Evolutionary conservation across 1,284 basidiomycete species (phyloP).

Genomic region (Apiotrichum akiyoshidainum): DNA sequence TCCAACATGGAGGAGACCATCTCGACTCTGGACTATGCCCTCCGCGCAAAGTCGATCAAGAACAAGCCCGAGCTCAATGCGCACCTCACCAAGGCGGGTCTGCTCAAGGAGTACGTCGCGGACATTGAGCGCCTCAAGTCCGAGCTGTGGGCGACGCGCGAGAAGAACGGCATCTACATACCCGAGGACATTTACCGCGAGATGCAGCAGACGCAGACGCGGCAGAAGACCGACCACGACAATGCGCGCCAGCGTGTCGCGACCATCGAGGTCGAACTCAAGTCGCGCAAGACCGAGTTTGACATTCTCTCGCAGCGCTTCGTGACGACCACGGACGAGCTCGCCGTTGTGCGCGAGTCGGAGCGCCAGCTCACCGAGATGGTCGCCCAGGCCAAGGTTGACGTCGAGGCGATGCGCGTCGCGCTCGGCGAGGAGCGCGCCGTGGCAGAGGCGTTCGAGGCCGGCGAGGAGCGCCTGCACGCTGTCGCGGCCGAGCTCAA

Average conservation of each 20-base stretch:
- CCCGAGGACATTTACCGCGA: conserved; percentile 84
- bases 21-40: conserved; percentile 95
- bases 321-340: conserved; percentile 68
- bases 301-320: conserved; percentile 78
- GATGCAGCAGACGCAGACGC: conserved; percentile 71
- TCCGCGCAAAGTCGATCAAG: conserved; percentile 90
- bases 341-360: conserved; percentile 55
- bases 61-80: conserved; percentile 96
- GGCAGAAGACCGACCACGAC: conserved; percentile 68
- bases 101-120: conserved; percentile 91
- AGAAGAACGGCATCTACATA: conserved; percentile 93
- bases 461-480: conserved; percentile 69
- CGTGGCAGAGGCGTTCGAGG: conserved; percentile 70
- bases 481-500: conserved; percentile 67
- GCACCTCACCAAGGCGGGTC: conserved; percentile 84
- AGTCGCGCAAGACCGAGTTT: conserved; percentile 79
- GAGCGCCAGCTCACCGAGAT: conserved; percentile 61
- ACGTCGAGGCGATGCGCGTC: conserved; percentile 59
- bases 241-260: conserved; percentile 78
- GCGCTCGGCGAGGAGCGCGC: conserved; percentile 72
- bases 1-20: conserved; percentile 96
- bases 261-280: conserved; percentile 75
- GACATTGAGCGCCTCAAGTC: conserved; percentile 93
- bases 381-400: conserved; percentile 58
- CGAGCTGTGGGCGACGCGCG: conserved; percentile 78